These are phyloP conservation scores for Talaromyces albobiverticillius DNA, from an alignment of 2,329 filamentous ascomycete species.

Conservation along the genomic window DNA sequence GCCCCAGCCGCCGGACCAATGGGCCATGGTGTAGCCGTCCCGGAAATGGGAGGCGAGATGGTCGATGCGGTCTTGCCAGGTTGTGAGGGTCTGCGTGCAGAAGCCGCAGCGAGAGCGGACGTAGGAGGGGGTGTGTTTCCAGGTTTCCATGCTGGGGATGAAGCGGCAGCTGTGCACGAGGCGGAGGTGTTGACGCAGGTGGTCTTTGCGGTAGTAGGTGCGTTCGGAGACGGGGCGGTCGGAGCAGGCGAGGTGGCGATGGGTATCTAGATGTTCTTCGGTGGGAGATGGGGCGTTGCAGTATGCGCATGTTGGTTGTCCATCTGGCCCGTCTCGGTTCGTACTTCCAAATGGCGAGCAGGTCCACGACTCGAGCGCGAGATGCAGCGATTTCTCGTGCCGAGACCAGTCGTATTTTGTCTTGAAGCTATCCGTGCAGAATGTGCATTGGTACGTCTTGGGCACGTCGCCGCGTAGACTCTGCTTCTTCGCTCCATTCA, in stretches of 20 bases:
- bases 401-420: constrained; percentile 49
- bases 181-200: constrained; percentile 54
- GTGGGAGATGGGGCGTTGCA: constrained; percentile 46
- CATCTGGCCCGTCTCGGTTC: not conserved
- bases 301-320: constrained; percentile 44
- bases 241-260: constrained; percentile 49
- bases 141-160: constrained; percentile 49
- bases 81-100: constrained; percentile 28
- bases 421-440: constrained; percentile 46
- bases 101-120: constrained; percentile 43
- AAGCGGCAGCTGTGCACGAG: constrained; percentile 54
- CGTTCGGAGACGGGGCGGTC: constrained; percentile 49
- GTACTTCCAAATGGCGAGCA: constrained; percentile 9
- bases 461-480: not conserved
- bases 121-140: constrained; percentile 51
- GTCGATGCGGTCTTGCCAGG: constrained; percentile 32
- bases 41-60: constrained; percentile 41
- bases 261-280: constrained; percentile 46
- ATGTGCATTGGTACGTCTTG: constrained; percentile 40
- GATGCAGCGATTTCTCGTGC: constrained; percentile 48
- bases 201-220: constrained; percentile 58
- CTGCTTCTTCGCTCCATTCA: too few species aligned
- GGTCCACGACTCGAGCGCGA: constrained; percentile 37
- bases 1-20: constrained; percentile 39
- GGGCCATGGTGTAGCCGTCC: constrained; percentile 34